Percentiles rank a stretch among this genome's conserved stretches.
These are phyloP conservation scores for Lanmaoa pseudosensibilis DNA, from an alignment of 768 basidiomycete species.

Conservation along the genomic window DNA sequence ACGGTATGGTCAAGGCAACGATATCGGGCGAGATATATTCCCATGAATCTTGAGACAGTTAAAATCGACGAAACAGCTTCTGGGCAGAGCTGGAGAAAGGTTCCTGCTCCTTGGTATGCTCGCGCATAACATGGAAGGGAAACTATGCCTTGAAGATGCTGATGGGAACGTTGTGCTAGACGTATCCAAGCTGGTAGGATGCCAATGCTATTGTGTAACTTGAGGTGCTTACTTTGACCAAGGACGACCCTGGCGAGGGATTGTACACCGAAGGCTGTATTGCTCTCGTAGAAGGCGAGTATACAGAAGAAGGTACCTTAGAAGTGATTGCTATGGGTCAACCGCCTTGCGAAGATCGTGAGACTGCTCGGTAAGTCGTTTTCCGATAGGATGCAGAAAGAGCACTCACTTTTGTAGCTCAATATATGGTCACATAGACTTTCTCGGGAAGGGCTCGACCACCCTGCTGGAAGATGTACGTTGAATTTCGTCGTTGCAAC, in stretches of 20 bases:
- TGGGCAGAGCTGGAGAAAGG: constrained; percentile 85
- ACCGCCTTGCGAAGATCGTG: constrained; percentile 91
- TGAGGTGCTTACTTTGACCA: constrained; percentile 17
- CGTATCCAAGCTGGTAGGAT: constrained; percentile 73
- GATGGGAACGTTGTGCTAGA: constrained; percentile 91
- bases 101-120: constrained; percentile 96
- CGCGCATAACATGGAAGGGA: constrained; percentile 84
- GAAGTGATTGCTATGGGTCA: constrained; percentile 94
- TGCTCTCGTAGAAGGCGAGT: constrained; percentile 93
- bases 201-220: not conserved
- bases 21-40: constrained; percentile 15
- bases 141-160: constrained; percentile 86
- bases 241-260: constrained; percentile 92
- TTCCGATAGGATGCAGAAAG: not conserved
- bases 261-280: constrained; percentile 96
- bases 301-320: constrained; percentile 87
- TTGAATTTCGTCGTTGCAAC: constrained; percentile 1
- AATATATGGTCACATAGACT: constrained; percentile 95
- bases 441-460: constrained; percentile 91
- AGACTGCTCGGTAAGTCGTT: constrained; percentile 66
- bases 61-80: constrained; percentile 92
- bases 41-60: constrained; percentile 49
- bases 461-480: constrained; percentile 88
- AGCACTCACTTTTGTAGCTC: constrained; percentile 50
- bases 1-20: constrained; percentile 55